phyloP scores from a whole-genome alignment of 192 early-diverging fungal species.

The Hyaloraphidium curvatum region DNA sequence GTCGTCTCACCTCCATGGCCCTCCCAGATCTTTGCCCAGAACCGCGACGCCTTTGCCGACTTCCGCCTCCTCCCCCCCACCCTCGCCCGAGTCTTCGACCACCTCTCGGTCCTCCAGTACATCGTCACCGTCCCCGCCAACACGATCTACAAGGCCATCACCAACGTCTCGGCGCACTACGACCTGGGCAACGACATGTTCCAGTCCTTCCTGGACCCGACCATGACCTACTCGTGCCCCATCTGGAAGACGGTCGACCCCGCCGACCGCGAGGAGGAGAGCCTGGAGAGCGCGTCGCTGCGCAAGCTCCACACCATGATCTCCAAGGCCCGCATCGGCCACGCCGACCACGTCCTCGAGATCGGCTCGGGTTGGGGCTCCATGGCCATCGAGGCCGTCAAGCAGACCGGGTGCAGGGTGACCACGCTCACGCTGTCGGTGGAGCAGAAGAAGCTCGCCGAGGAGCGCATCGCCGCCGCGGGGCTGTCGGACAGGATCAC shows the following conservation, averaged over 20 bases:
- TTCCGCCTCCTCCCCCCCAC: conserved; percentile 23
- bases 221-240: conserved; percentile 57
- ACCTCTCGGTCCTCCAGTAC: conserved; percentile 23
- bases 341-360: conserved; percentile 41
- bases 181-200: conserved; percentile 62
- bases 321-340: conserved; percentile 25
- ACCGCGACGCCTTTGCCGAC: conserved; percentile 28
- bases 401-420: conserved; percentile 31
- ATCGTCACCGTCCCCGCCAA: conserved; percentile 36
- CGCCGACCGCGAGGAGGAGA: conserved; percentile 17
- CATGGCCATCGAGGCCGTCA: conserved; percentile 40
- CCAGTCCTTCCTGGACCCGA: conserved; percentile 37
- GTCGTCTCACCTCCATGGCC: not conserved
- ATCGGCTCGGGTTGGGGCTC: conserved; percentile 59
- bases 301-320: conserved; percentile 41
- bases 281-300: conserved; percentile 40
- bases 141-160: conserved; percentile 32
- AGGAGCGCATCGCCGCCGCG: conserved; percentile 33
- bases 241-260: conserved; percentile 25
- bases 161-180: conserved; percentile 52
- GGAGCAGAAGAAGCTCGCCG: conserved; percentile 43
- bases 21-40: conserved; percentile 26
- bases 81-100: conserved; percentile 13
- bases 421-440: conserved; percentile 40
- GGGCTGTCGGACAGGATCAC: conserved; percentile 31